Evolutionary conservation across 768 basidiomycete genomes (phyloP).

Genomic region (Tylopilus sp.): DNA sequence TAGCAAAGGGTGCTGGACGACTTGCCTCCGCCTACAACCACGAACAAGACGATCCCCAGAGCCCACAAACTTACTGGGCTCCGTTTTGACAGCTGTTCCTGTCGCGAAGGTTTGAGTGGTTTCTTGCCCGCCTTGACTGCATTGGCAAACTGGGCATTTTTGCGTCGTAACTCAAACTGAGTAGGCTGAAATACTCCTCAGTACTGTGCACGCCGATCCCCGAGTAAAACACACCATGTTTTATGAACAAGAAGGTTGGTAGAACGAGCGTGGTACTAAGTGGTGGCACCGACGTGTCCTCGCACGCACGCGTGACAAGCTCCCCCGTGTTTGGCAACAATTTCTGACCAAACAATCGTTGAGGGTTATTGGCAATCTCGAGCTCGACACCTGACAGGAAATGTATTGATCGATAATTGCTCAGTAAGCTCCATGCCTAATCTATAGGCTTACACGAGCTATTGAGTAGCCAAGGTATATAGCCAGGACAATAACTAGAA

Average conservation of each 20-base stretch:
- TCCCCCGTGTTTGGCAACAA: constrained; percentile 26
- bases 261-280: constrained; percentile 25
- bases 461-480: too few species aligned
- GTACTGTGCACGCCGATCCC: neutral
- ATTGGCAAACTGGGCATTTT: constrained; percentile 77
- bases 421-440: too few species aligned
- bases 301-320: neutral
- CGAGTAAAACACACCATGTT: constrained; percentile 31
- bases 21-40: constrained; percentile 78
- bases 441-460: too few species aligned
- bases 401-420: too few species aligned
- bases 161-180: constrained; percentile 77
- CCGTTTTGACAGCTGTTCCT: constrained; percentile 65
- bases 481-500: too few species aligned
- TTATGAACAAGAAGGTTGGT: neutral
- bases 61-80: constrained; percentile 78
- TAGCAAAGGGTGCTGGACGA: constrained; percentile 4
- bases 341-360: constrained; percentile 31
- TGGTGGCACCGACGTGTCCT: constrained; percentile 7
- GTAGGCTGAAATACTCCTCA: constrained; percentile 50
- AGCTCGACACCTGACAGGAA: too few species aligned
- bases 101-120: constrained; percentile 65
- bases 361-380: too few species aligned
- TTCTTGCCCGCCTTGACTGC: constrained; percentile 75
- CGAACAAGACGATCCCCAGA: constrained; percentile 69